Evolutionary conservation across 164 flowering plant species (phyloP).

Genomic region (Aristolochia californica): DNA sequence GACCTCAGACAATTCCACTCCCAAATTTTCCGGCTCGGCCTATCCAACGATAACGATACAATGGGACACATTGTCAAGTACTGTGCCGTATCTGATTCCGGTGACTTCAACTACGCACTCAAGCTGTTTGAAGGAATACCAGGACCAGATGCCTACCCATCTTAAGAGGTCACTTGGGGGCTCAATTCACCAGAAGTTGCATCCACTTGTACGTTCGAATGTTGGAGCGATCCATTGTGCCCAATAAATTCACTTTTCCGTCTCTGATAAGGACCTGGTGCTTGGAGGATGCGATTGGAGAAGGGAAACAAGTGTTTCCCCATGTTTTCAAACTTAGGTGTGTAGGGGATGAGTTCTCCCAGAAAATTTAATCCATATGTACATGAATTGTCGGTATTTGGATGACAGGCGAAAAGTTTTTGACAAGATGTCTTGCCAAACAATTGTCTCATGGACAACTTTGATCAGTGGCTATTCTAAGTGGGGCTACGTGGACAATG

Average conservation of each 20-base stretch:
- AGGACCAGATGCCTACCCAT: slow-evolving; percentile 13
- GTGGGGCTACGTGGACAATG: slow-evolving; percentile 7
- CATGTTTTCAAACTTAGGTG: slow-evolving; percentile 5
- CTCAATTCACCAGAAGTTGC: not conserved
- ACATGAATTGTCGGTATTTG: slow-evolving; percentile 8
- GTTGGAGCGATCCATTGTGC: slow-evolving; percentile 8
- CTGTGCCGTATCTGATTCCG: slow-evolving; percentile 7
- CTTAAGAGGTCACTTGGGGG: slow-evolving; percentile 8
- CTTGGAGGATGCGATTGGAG: slow-evolving; percentile 1
- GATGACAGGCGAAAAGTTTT: slow-evolving; percentile 9
- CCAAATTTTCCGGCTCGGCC: slow-evolving; percentile 11
- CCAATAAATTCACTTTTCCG: slow-evolving; percentile 12
- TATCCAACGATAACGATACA: slow-evolving; percentile 10
- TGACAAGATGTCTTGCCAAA: slow-evolving; percentile 6
- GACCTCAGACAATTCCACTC: slow-evolving; percentile 13
- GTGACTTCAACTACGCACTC: slow-evolving; percentile 12
- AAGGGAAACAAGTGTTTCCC: slow-evolving; percentile 7
- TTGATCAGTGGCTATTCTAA: slow-evolving; percentile 6
- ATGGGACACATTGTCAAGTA: slow-evolving; percentile 13
- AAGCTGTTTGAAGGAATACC: slow-evolving; percentile 8
- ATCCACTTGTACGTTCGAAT: slow-evolving; percentile 7
- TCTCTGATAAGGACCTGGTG: slow-evolving; percentile 10
- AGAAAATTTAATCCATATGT: slow-evolving; percentile 10
- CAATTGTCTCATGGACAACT: slow-evolving; percentile 9
- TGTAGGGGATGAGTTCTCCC: slow-evolving; percentile 5